Percentiles rank a stretch among this genome's conserved stretches.
phyloP scores from a whole-genome alignment of 768 basidiomycete genomes.

The Termitomyces eurrhizus region DNA sequence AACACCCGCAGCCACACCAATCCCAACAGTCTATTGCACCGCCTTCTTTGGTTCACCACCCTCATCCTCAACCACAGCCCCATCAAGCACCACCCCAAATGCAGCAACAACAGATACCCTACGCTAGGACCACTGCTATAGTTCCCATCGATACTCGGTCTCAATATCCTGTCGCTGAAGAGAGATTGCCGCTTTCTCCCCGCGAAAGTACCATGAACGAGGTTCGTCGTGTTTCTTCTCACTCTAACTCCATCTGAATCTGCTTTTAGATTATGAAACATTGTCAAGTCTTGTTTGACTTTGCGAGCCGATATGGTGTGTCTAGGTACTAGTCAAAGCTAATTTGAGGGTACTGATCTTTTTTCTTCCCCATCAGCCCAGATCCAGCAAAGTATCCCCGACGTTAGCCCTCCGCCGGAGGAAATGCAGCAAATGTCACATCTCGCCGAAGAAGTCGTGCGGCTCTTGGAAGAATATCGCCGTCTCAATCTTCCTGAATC shows the following conservation, averaged over 20 bases:
- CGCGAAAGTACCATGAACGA: slow-evolving; percentile 40
- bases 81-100: slow-evolving; percentile 21
- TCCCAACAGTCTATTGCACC: slow-evolving; percentile 10
- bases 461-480: slow-evolving; percentile 60
- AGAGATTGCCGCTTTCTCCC: slow-evolving; percentile 28
- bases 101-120: slow-evolving; percentile 25
- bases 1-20: slow-evolving; percentile 17
- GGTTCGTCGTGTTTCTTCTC: slow-evolving; percentile 24
- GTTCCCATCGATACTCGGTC: slow-evolving; percentile 42
- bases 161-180: slow-evolving; percentile 30
- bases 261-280: slow-evolving; percentile 53
- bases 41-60: slow-evolving; percentile 11
- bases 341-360: slow-evolving; percentile 2
- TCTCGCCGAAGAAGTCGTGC: slow-evolving; percentile 62
- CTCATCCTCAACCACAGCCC: slow-evolving; percentile 12
- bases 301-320: slow-evolving; percentile 67
- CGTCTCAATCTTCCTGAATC: slow-evolving; percentile 36
- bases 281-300: slow-evolving; percentile 56
- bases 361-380: slow-evolving; percentile 27
- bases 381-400: slow-evolving; percentile 41
- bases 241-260: slow-evolving; percentile 5
- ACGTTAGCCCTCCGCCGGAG: slow-evolving; percentile 45
- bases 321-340: slow-evolving; percentile 9
- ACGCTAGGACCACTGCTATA: slow-evolving; percentile 36
- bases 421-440: slow-evolving; percentile 71